A percentile compares a stretch with the other conserved stretches of the same genome.
Evolutionary conservation across 2,329 filamentous ascomycete genomes (phyloP).

Genomic region (Fragosphaeria purpurea): DNA sequence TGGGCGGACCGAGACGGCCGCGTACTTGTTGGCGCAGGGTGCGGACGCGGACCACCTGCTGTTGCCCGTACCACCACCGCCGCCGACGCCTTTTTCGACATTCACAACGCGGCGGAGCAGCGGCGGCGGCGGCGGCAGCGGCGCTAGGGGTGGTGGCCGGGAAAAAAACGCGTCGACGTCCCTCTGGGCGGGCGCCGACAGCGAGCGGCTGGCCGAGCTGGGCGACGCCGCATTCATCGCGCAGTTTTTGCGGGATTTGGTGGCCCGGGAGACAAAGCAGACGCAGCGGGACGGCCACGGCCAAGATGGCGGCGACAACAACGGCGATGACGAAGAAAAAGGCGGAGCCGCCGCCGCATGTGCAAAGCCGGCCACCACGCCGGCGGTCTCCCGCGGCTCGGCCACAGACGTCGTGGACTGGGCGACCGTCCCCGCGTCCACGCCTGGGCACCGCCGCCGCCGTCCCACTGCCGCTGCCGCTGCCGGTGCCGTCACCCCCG

Average conservation of each 20-base stretch:
- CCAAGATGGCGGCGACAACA: neutral
- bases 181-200: neutral
- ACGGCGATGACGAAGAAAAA: no score
- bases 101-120: neutral
- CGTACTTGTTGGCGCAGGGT: conserved; percentile 1
- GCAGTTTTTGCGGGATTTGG: neutral
- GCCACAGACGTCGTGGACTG: no score
- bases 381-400: no score
- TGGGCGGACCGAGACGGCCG: neutral
- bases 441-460: no score
- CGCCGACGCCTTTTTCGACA: neutral
- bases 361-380: no score
- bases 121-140: no score
- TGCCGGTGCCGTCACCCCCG: no score
- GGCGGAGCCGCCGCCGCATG: no score
- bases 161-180: no score
- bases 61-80: neutral
- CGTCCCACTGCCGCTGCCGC: no score
- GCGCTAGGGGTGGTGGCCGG: no score
- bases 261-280: neutral
- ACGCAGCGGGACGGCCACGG: neutral
- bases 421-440: neutral
- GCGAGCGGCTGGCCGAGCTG: neutral
- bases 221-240: neutral
- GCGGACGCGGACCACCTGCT: conserved; percentile 32